Base-by-base conservation (phyloP, 2,329 filamentous ascomycete genomes). In the Colletotrichum musae region DNA sequence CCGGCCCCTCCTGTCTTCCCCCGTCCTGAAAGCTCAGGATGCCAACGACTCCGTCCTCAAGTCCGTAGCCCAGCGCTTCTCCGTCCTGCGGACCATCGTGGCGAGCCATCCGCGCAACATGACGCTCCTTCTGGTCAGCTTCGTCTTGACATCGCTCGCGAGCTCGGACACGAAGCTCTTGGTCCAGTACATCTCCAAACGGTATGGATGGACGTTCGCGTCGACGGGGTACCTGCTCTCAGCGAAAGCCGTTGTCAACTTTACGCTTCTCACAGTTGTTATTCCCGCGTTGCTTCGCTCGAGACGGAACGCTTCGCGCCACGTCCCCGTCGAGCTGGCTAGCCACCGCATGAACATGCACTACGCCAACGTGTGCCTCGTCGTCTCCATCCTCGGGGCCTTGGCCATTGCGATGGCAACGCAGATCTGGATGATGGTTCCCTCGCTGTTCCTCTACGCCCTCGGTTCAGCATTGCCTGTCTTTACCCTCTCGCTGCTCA, bases 151-250 rank as follows among this genome's bases (percentile, higher is more conserved):
- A 1, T 83, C 84, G 13, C 78, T 86, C 16, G 85, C 84, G 6
- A 85, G 83, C 74, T 84, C 84, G 24, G 85, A 87, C 70, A 86
- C 84, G 16, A 86, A 85, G 65, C 78, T 87, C 0, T 77, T 86
- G 6, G 79, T 84, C 2, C 84, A 86, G 66, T 86, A 86, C 71
- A 86, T 86, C 70, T 86, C 85, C 0, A 85, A 81, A 70, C 79
- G 84, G 1, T 86, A 85, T 48, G 61, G 73, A 21, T 86, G 84
- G 84, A 79, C 77, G 0, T 85, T 87, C 68, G 79, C 83, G 2
- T 79, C 78, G 0, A 83, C 84, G 0, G 85, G 85, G 6, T 87
- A 86, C 60, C 76, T 87, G 3, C 75, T 86, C 9, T 85, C 84
- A 0, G 79, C 75, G 4, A 87, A 86, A 69, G 85, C 84, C 2